phyloP scores from a whole-genome alignment of 2,329 filamentous ascomycete genomes.

The Diaporthe helianthi region DNA sequence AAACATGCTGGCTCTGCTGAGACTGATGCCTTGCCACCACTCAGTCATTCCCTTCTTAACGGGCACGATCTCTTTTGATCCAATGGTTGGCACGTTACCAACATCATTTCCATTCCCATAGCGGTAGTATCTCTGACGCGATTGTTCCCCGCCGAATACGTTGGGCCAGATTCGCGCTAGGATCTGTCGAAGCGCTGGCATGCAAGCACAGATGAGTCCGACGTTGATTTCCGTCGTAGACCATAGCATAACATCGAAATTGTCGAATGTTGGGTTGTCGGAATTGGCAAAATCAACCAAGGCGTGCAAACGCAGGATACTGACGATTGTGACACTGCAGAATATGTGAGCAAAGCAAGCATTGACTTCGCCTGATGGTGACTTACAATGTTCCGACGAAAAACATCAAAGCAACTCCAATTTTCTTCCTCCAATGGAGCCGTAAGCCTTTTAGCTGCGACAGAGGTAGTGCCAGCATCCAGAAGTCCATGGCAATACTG shows the following conservation, averaged over 20 bases:
- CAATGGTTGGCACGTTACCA: background rate
- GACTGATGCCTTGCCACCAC: slow-evolving; percentile 10
- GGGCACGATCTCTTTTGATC: slow-evolving; percentile 1
- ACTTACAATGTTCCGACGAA: slow-evolving; percentile 48
- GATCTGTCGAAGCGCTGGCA: slow-evolving; percentile 26
- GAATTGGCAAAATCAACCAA: slow-evolving; percentile 41
- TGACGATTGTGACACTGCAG: slow-evolving; percentile 43
- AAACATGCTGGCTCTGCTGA: slow-evolving; percentile 23
- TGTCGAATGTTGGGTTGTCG: slow-evolving; percentile 42
- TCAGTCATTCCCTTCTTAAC: background rate
- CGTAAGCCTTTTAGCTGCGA: slow-evolving; percentile 46
- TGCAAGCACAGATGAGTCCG: slow-evolving; percentile 43
- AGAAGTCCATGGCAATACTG: slow-evolving; percentile 51
- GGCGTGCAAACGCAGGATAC: slow-evolving; percentile 42
- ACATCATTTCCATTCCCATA: slow-evolving; percentile 1
- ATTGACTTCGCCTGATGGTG: slow-evolving; percentile 33
- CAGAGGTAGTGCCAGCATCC: slow-evolving; percentile 52
- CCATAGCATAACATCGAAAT: slow-evolving; percentile 42
- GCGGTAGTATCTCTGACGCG: slow-evolving; percentile 3
- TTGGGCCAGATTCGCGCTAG: slow-evolving; percentile 21
- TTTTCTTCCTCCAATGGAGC: slow-evolving; percentile 50
- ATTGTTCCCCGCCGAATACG: slow-evolving; percentile 14
- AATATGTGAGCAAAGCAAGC: background rate
- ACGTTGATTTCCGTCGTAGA: slow-evolving; percentile 45
- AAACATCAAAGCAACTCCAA: slow-evolving; percentile 52